Base-by-base conservation (phyloP, 2,329 filamentous ascomycete genomes). In the Amauroascus niger region DNA sequence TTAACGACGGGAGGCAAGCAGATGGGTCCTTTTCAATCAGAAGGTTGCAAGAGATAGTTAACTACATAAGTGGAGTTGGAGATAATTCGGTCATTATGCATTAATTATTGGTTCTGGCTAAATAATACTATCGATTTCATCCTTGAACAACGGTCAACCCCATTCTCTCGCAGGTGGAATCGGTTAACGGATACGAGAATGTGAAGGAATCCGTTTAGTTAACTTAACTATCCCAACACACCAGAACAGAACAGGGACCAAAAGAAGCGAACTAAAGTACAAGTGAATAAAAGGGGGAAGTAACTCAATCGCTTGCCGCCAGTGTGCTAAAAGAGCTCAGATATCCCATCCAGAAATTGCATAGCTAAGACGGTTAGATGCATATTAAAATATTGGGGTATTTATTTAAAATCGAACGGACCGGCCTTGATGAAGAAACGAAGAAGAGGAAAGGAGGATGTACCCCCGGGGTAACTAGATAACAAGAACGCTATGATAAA, bases 391-490 rank as follows among this genome's bases (percentile, higher is more conserved):
- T 30, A 20, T 8, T 11, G n/a, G 18, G 30, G 16, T 46, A 39
- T 14, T 43, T n/a, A 45, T 45, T 45, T 37, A n/a, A 46, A 52
- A 22, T 41, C 7, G 28, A 46, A 6, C 30, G 50, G 50, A 46
- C 50, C 50, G 46, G 50, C 50, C 50, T 39, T 26, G 32, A 16
- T 9, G 2, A 8, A 50, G 37, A 50, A 50, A n/a, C 8, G 26
- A 48, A 48, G 9, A 22, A 18, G 28, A 33, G 28, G 3, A 20
- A 50, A 50, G 9, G 14, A 6, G 11, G n/a, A 39, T 26, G 39
- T 30, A 18, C 8, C 37, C 18, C 8, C 9, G 32, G 35, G 16
- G 18, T 35, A 13, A 30, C 6, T 5, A 41, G 22, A n/a, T 13
- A 49, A 18, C 11, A 28, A 39, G 43, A 44, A 8, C 18, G 11